phyloP scores from a whole-genome alignment of 345 rosid genomes.

The Brassica carinata region DNA sequence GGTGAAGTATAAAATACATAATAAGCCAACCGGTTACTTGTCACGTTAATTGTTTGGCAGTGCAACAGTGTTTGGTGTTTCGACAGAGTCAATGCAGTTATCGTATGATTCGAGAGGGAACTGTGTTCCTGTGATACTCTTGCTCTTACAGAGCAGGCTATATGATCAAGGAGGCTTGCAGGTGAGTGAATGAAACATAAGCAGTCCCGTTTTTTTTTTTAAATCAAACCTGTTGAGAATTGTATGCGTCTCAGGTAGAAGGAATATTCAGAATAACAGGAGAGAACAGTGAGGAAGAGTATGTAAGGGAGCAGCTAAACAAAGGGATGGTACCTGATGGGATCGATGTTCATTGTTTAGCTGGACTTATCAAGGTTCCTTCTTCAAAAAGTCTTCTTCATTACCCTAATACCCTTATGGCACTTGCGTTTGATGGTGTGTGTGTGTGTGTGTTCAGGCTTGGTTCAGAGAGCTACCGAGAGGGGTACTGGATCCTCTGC shows the following conservation, averaged over 20 bases:
- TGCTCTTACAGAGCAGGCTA: conserved; percentile 78
- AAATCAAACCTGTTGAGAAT: background rate
- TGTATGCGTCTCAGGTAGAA: conserved; percentile 51
- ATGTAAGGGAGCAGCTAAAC: conserved; percentile 78
- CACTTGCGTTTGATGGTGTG: background rate
- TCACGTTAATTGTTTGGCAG: conserved; percentile 47
- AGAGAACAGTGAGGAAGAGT: conserved; percentile 82
- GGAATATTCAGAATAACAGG: conserved; percentile 94
- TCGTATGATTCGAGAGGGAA: conserved; percentile 91
- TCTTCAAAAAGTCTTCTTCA: background rate
- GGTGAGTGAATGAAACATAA: background rate
- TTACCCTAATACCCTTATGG: background rate
- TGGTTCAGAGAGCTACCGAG: conserved; percentile 98
- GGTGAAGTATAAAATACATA: conserved; percentile 5
- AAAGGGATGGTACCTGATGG: conserved; percentile 73
- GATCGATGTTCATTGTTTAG: conserved; percentile 90
- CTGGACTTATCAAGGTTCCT: conserved; percentile 70
- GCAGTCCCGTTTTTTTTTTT: background rate
- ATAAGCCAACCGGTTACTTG: background rate
- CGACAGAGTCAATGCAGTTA: conserved; percentile 96
- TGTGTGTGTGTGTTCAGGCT: conserved; percentile 52
- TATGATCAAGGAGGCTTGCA: conserved; percentile 85
- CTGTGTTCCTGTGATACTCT: conserved; percentile 85
- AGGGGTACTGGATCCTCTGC: conserved; percentile 78
- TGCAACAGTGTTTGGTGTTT: conserved; percentile 91